Base-by-base conservation (phyloP, 148 eudicot species). In the Mesembryanthemum crystallinum region DNA sequence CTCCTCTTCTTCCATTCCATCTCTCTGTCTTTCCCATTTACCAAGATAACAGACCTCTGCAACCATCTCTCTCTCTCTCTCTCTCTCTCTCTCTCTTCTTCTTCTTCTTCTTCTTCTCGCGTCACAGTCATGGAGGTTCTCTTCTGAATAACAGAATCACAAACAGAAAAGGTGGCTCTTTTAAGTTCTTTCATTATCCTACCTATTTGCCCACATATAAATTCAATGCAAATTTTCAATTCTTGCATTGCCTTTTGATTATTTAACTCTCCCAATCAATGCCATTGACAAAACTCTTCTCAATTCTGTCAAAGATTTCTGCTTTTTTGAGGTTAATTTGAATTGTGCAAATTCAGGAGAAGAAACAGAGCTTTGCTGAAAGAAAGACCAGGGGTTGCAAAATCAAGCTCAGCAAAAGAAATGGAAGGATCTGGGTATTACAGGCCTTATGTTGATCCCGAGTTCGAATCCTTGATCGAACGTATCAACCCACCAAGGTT, bases 401-500 rank as follows among this genome's bases (percentile, higher is more conserved):
- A 64, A 15, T 1, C 35, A 51, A 79, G n/a, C n/a, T n/a, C n/a
- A n/a, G n/a, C n/a, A n/a, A n/a, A n/a, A n/a, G 23, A 70, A 72
- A 92, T 92, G 97, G 92, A 85, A 35, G 77, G 84, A 13, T 78
- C 79, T 45, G 90, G 85, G 24, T 80, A 78, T 32, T 87, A 89
- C 70, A 83, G 72, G 47, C 89, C 89, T n/a, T 86, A 87, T 65
- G 78, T 82, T 54, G 90, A 92, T 79, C 89, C 92, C 7, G 88
- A 87, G 45, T 82, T 88, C 66, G 91, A 92, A 49, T 75, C 82
- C 9, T 85, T 90, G 49, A 81, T 90, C 25, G 95, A 90, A 63
- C 85, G 86, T 67, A 87, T 92, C 18, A 80, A 92, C 58, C 97
- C 95, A 73, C 95, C 97, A 28, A 92, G 97, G 97, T 92, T 76